Evolutionary conservation across 495 filamentous ascomycete genomes (phyloP).

Genomic region (Aspergillus heteromorphus): DNA sequence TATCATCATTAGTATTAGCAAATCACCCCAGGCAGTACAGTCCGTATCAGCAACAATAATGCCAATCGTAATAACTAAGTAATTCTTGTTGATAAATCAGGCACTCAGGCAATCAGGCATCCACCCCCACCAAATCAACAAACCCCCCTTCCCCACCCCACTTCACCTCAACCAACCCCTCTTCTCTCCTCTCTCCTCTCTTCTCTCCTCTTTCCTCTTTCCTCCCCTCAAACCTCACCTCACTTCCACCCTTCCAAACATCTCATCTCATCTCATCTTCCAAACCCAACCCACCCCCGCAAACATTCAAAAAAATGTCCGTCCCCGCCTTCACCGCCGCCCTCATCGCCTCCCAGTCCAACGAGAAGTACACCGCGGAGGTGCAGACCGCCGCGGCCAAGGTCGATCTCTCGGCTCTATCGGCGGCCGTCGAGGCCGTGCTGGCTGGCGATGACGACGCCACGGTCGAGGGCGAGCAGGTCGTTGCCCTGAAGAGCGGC

Average conservation of each 20-base stretch:
- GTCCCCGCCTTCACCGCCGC: constrained; percentile 26
- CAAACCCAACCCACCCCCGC: constrained; percentile 2
- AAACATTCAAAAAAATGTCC: constrained; percentile 24
- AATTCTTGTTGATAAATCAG: neutral
- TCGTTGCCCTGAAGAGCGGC: constrained; percentile 26
- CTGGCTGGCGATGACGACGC: constrained; percentile 15
- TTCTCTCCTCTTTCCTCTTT: constrained; percentile 3
- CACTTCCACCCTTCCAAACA: constrained; percentile 13
- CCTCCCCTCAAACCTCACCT: too few species aligned
- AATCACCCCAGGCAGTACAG: too few species aligned
- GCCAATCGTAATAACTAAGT: too few species aligned
- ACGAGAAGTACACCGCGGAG: constrained; percentile 27
- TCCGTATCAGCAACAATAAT: too few species aligned
- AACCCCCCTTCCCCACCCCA: constrained; percentile 12
- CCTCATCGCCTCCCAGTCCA: constrained; percentile 29
- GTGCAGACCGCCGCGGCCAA: constrained; percentile 26
- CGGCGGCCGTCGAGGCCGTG: constrained; percentile 27
- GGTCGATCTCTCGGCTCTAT: constrained; percentile 27
- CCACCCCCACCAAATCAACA: constrained; percentile 5
- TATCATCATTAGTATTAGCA: too few species aligned
- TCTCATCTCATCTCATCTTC: neutral
- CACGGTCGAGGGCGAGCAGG: constrained; percentile 17
- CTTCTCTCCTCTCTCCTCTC: neutral
- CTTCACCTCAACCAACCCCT: neutral
- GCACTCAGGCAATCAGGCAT: constrained; percentile 17